Evolutionary conservation across 179 eudicot species (phyloP), one percentile per base, ranked within the genome.

Genomic region (Gypsophila paniculata): DNA sequence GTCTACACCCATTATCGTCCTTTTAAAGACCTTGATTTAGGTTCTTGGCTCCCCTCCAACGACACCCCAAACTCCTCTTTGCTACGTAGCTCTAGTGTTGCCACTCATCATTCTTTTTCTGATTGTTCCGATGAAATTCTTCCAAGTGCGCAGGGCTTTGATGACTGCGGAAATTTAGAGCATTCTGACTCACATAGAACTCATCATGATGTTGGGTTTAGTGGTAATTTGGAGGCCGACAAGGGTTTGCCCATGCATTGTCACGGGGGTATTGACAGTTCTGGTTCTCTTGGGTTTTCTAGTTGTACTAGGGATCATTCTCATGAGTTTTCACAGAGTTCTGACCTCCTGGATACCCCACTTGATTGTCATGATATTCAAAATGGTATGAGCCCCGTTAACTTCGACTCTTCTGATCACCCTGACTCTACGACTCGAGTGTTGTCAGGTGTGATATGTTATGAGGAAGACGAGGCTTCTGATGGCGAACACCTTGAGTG

Each of bases 211-310:
- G 10, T 46, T 60, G 68, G 23, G 6, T 55, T 46, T 21, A 17
- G 60, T 70, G 72, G 29, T 34, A 64, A 8, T 63, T 58, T 55
- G 68, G 77, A 61, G 49, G 76, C 54, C 65, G 36, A 55, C 2
- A n/a, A 55, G 18, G 49, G 51, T 69, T 55, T 69, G n/a, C 52
- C 13, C 10, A 32, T 26, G 70, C 12, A 17, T 44, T 29, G 36
- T 32, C 38, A 72, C 74, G 81, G 74, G 72, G 46, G 46, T 42
- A 64, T 72, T 52, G 83, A 76, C 49, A 84, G 82, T 69, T 84
- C 85, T 8, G 79, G 81, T 61, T 74, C 85, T 2, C 61, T 84
- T 34, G 83, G 79, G 75, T 84, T 84, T 73, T 78, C 84, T 19
- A 82, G 71, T 76, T 75, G 81, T 70, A 38, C 65, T 26, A 52